Conservation (phyloP, 805 yeast genomes). For the Wickerhamomyces rabaulensis region DNA sequence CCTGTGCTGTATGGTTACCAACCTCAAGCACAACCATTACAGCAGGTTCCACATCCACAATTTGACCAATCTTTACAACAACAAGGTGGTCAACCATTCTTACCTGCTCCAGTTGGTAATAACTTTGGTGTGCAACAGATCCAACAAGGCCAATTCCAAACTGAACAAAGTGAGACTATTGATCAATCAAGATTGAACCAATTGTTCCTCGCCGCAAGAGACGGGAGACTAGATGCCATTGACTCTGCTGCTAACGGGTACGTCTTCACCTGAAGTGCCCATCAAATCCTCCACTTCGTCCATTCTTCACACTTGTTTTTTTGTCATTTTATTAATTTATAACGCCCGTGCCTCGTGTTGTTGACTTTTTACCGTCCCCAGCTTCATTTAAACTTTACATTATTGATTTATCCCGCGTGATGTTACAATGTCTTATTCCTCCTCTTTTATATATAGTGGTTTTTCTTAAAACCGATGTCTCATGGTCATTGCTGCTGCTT, state of each 20-base stretch:
- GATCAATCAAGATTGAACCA: constrained; percentile 42
- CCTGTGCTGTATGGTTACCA: constrained; percentile 21
- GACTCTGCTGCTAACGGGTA: constrained; percentile 42
- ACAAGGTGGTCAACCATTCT: constrained; percentile 4
- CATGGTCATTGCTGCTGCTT: neutral
- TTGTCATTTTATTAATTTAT: neutral
- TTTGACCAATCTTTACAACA: constrained; percentile 1
- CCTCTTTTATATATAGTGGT: neutral
- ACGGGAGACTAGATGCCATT: constrained; percentile 47
- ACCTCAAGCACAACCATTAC: constrained; percentile 7
- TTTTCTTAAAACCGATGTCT: neutral
- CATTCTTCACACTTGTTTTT: neutral
- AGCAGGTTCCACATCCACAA: constrained; percentile 1
- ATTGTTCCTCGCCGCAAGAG: constrained; percentile 49
- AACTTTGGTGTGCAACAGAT: constrained; percentile 15
- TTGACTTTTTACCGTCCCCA: neutral
- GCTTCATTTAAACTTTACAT: neutral
- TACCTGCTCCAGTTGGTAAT: neutral
- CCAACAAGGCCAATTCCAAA: constrained; percentile 14
- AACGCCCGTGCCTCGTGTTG: neutral
- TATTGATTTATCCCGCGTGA: neutral
- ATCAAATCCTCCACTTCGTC: neutral
- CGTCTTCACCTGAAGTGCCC: neutral
- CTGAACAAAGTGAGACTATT: constrained; percentile 30
- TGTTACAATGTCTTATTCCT: neutral